Base-by-base conservation (phyloP, 2,329 filamentous ascomycete genomes). In the Colletotrichum tanaceti region DNA sequence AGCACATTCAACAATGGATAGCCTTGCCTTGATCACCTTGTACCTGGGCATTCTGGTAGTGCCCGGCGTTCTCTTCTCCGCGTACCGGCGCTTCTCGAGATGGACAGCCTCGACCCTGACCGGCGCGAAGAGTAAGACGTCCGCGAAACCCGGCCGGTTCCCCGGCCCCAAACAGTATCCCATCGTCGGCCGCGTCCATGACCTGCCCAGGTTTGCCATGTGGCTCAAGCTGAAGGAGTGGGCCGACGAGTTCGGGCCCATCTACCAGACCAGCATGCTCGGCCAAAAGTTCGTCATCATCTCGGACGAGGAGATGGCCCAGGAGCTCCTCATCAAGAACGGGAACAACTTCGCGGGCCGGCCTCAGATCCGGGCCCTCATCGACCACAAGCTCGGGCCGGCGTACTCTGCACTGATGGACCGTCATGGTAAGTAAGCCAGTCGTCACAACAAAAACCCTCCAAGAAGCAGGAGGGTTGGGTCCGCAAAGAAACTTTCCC, bases 161-260 rank as follows among this genome's bases (percentile, higher is more conserved):
- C 83, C 83, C 0, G 83, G 83, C 0, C 84, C 84, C 13, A 78
- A 75, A 63, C 82, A 84, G 70, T 84, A 81, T 61, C 84, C 84
- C 46, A 73, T 86, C 24, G 75, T 86, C 20, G 83, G 83, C 38
- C 80, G 83, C 55, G 78, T 85, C 16, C 83, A 85, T 71, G 84
- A 86, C 68, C 71, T 86, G 1, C 80, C 83, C 10, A 78, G 80
- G 49, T 81, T 83, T 65, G 75, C 76, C 24, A 76, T 85, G 73
- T 85, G 83, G 84, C 79, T 84, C 72, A 85, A 85, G 75, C 84
- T 85, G 74, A 81, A 83, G 71, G 80, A 83, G 70, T 83, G 81
- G 82, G 80, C 79, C 14, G 78, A 82, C 59, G 74, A 75, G 20
- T 77, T 79, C 55, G 82, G 82, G 0, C 81, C 81, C 3, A 83